These are phyloP conservation scores for Saturnispora gosingensis DNA, from an alignment of 805 yeast genomes.

Conservation along the genomic window DNA sequence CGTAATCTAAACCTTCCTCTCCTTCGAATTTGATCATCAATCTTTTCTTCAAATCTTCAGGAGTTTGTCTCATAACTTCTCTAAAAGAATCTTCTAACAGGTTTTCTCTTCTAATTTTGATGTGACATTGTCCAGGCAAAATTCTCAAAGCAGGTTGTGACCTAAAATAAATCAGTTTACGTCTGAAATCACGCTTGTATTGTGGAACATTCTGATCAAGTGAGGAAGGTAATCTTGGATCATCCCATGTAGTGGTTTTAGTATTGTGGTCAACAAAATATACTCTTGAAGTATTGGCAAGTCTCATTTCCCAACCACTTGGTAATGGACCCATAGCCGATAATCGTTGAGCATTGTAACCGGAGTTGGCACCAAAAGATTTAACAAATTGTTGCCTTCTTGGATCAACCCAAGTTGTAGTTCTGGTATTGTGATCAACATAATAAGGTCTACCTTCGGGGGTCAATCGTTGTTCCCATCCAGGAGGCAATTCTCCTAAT, in stretches of 20 bases:
- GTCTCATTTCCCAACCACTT: constrained; percentile 99
- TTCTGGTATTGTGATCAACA: constrained; percentile 98
- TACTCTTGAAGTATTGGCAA: constrained; percentile 96
- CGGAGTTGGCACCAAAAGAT: constrained; percentile 82
- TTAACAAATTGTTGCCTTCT: constrained; percentile 97
- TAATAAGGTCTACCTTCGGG: constrained; percentile 98
- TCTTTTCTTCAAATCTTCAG: constrained; percentile 95
- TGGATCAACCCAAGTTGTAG: constrained; percentile 99
- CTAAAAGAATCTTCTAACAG: constrained; percentile 96
- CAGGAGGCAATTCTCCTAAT: constrained; percentile 92
- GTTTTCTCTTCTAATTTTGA: constrained; percentile 93
- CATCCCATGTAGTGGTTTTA: constrained; percentile 99
- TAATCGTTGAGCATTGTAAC: constrained; percentile 96
- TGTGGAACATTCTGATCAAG: constrained; percentile 98
- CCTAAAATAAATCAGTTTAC: constrained; percentile 94
- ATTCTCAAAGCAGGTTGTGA: constrained; percentile 97
- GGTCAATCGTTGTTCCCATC: constrained; percentile 98
- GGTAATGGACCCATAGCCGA: constrained; percentile 97
- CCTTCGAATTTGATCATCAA: constrained; percentile 98
- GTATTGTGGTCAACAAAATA: constrained; percentile 99
- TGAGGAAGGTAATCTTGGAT: constrained; percentile 95
- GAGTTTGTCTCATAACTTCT: constrained; percentile 97
- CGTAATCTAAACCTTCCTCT: constrained; percentile 98
- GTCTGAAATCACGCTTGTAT: constrained; percentile 96
- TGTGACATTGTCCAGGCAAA: constrained; percentile 97